Evolutionary conservation across 768 basidiomycete species (phyloP).

Genomic region (Mycena galopus): DNA sequence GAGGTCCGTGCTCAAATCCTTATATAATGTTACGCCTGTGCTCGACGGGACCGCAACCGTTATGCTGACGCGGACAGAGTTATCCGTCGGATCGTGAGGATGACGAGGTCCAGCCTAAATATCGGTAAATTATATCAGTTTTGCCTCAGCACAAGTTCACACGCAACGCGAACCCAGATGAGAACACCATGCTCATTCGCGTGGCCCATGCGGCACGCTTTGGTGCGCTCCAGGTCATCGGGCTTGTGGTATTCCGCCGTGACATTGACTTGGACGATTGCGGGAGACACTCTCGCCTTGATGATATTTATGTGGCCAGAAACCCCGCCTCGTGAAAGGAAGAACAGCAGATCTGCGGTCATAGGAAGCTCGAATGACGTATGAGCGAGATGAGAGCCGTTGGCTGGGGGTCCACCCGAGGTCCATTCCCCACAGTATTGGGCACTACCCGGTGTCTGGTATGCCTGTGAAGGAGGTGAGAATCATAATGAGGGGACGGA

Average conservation of each 20-base stretch:
- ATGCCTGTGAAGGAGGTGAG: constrained; percentile 7
- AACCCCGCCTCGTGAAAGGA: constrained; percentile 22
- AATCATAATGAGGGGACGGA: background rate
- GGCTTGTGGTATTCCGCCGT: background rate
- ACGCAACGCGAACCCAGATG: constrained; percentile 20
- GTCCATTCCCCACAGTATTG: constrained; percentile 25
- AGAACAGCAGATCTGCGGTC: constrained; percentile 16
- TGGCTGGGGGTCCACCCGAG: background rate
- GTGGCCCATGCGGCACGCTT: constrained; percentile 14
- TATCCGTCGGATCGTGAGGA: constrained; percentile 4
- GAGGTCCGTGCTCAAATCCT: constrained; percentile 23
- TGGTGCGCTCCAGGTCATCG: constrained; percentile 8
- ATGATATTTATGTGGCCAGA: constrained; percentile 19
- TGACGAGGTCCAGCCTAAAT: constrained; percentile 22
- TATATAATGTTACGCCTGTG: background rate
- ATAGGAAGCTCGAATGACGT: constrained; percentile 22
- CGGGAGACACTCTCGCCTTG: background rate
- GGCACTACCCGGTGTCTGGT: constrained; percentile 16
- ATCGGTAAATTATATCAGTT: background rate
- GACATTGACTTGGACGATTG: constrained; percentile 9
- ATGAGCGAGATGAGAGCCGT: background rate
- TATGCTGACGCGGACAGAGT: constrained; percentile 19
- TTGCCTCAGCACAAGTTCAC: background rate
- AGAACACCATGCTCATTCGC: constrained; percentile 21
- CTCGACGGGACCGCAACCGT: constrained; percentile 17